phyloP scores from a whole-genome alignment of 2,329 filamentous ascomycete species.

The Phialophora chinensis region DNA sequence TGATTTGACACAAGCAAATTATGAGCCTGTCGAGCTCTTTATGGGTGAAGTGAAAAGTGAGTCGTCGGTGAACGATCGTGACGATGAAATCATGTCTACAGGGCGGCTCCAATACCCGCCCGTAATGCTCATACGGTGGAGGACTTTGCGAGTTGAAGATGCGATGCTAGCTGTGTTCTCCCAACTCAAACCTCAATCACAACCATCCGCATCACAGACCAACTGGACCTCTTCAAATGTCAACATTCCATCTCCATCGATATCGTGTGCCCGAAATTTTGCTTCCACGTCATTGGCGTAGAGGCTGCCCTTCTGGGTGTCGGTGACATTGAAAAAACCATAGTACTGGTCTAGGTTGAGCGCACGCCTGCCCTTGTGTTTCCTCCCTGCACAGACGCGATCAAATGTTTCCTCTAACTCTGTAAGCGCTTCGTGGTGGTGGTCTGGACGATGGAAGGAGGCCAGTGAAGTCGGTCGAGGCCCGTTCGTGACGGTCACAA shows the following conservation, averaged over 20 bases:
- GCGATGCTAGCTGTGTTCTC: neutral
- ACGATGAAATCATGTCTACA: neutral
- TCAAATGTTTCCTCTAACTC: constrained; percentile 11
- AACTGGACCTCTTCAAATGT: constrained; percentile 15
- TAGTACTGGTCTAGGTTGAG: constrained; percentile 16
- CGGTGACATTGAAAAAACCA: constrained; percentile 14
- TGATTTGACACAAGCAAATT: neutral
- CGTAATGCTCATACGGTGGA: neutral
- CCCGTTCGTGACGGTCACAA: neutral
- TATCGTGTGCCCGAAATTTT: constrained; percentile 19
- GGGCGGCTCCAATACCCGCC: neutral
- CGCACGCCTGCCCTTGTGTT: neutral
- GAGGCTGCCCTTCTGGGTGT: neutral
- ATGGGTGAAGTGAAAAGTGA: neutral
- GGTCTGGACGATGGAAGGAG: neutral
- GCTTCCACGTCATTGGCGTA: constrained; percentile 13
- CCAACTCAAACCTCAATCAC: constrained; percentile 3
- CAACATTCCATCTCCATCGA: constrained; percentile 10
- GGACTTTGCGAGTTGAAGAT: too few relatives aligned
- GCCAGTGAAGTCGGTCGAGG: constrained; percentile 5
- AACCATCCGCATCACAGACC: constrained; percentile 11
- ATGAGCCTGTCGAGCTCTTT: neutral
- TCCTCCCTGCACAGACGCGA: constrained; percentile 4
- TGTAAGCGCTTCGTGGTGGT: neutral
- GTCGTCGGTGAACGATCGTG: neutral